Evolutionary conservation across 352 stramenopile genomes (phyloP), one percentile per base, ranked within the genome.

Genomic region (Thraustotheca clavata): DNA sequence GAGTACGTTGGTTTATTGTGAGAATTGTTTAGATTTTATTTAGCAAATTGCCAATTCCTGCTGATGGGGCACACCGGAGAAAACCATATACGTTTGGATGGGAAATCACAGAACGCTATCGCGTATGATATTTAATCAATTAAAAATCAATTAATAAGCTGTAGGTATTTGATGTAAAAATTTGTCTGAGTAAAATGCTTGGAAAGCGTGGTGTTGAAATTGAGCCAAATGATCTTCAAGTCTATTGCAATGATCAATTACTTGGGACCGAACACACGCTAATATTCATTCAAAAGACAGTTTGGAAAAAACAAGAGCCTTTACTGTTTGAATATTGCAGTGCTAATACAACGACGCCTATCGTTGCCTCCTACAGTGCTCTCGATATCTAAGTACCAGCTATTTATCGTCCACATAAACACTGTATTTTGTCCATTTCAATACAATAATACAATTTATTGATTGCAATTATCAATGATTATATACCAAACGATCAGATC

Each of bases 211-310:
- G 47, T 11, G 36, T 55, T 7, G 14, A 20, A 11, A n/a, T 65
- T 16, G 57, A 54, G 4, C 39, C 47, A 22, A 26, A 43, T 7
- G 36, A 65, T n/a, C 24, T 65, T 3, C 36, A 65, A 48, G 41
- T 65, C 9, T 46, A 26, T 12, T 65, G 57, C 40, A 35, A 55
- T 3, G 57, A 41, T 46, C 38, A 65, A 32, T 36, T 54, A 24
- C 39, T 65, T 14, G 57, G 57, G 12, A 65, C 40, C n/a, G 57
- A 65, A 27, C 57, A 65, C 34, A 54, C 57, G 57, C 57, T 65
- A 40, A n/a, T 46, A 14, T 65, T 65, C 27, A 65, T 65, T 36
- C 57, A 65, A 54, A 26, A 34, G 0, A 54, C 57, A 6, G 46
- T 65, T 14, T 65, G 57, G 57, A 34, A 55, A 46, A 50, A 54